Conservation (phyloP, 768 basidiomycete genomes). For the Mycena pura region DNA sequence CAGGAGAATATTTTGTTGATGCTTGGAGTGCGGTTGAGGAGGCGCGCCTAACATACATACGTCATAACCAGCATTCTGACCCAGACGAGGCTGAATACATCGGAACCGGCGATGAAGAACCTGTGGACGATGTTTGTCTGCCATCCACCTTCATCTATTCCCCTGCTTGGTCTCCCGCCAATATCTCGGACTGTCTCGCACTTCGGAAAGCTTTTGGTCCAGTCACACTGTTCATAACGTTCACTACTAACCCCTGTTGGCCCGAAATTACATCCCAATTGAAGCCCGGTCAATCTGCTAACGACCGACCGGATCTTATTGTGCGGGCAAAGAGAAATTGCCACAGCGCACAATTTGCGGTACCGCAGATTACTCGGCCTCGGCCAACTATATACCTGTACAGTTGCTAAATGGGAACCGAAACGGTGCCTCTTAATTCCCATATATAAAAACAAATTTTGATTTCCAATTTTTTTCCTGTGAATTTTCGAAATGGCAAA, state of each 20-base stretch:
- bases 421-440: too few relatives aligned
- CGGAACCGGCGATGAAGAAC: background rate
- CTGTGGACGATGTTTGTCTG: background rate
- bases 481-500: too few relatives aligned
- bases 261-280: background rate
- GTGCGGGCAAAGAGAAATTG: too few relatives aligned
- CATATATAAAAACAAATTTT: too few relatives aligned
- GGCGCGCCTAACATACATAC: conserved; percentile 1
- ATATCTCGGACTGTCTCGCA: background rate
- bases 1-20: conserved; percentile 7
- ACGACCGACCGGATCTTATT: conserved; percentile 8
- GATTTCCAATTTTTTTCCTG: too few relatives aligned
- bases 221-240: conserved; percentile 9
- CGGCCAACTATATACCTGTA: too few relatives aligned
- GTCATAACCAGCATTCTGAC: background rate
- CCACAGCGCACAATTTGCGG: too few relatives aligned
- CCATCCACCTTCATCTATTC: conserved; percentile 4
- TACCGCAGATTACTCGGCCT: too few relatives aligned
- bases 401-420: too few relatives aligned
- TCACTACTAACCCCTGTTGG: conserved; percentile 12
- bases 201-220: background rate
- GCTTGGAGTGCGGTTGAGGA: conserved; percentile 5
- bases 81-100: background rate
- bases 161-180: background rate
- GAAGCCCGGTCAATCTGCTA: conserved; percentile 4